Evolutionary conservation across 2,329 filamentous ascomycete genomes (phyloP).

Genomic region (Truncatella angustata): DNA sequence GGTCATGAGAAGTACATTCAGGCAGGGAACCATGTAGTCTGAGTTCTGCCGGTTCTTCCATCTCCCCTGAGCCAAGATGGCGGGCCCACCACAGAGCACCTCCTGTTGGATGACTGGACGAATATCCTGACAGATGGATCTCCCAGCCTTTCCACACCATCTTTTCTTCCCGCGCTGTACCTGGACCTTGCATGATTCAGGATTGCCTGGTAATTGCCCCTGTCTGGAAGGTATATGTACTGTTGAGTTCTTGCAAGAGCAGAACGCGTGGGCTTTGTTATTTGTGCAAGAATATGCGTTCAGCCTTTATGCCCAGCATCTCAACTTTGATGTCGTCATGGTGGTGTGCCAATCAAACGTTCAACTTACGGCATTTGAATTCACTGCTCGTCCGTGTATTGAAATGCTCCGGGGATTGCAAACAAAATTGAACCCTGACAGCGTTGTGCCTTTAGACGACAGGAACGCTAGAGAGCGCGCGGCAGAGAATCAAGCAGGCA

Average conservation of each 20-base stretch:
- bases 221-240: not conserved
- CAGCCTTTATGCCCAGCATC: not conserved
- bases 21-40: not conserved
- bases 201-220: not conserved
- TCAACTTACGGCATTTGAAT: not conserved
- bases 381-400: not conserved
- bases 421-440: conserved; percentile 1
- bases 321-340: not conserved
- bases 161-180: not conserved
- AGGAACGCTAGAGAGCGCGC: not conserved
- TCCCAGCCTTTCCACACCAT: conserved; percentile 4
- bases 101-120: not conserved
- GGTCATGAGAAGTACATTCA: not conserved
- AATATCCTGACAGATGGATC: conserved; percentile 3
- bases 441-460: conserved; percentile 1
- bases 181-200: conserved; percentile 2
- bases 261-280: not conserved
- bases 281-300: not conserved
- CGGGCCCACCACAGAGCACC: not conserved
- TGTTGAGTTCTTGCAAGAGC: not conserved
- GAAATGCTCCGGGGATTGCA: not conserved
- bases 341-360: too few relatives aligned
- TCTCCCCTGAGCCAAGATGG: conserved; percentile 4
- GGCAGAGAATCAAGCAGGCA: conserved; percentile 3
- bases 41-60: conserved; percentile 4